A percentile compares a stretch with the other conserved stretches of the same genome.
Evolutionary conservation across 495 filamentous ascomycete species (phyloP).

Genomic region (Pyronema omphalodes): DNA sequence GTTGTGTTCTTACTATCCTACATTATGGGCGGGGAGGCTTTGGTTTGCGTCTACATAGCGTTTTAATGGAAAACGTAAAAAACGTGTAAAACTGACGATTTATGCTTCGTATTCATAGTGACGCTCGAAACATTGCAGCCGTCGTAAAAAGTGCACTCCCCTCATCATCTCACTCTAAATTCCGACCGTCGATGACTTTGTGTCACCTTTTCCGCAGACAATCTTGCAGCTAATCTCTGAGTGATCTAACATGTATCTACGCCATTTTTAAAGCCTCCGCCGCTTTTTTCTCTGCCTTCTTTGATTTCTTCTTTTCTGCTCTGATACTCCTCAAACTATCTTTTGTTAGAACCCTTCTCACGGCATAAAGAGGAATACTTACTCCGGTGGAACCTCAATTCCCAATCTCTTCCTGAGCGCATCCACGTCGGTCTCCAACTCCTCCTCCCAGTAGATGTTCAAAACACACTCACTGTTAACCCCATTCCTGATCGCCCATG

Average conservation of each 20-base stretch:
- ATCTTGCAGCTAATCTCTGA: not conserved
- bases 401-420: conserved; percentile 53
- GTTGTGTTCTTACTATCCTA: no score
- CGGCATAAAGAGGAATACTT: not conserved
- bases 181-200: no score
- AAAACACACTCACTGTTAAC: conserved; percentile 61
- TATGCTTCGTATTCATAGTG: not conserved
- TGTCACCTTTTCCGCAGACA: no score
- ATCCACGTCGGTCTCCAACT: conserved; percentile 68
- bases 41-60: no score
- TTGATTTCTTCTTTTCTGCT: conserved; percentile 46
- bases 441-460: conserved; percentile 97
- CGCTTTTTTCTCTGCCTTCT: conserved; percentile 38
- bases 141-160: no score
- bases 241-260: conserved; percentile 1
- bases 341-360: not conserved
- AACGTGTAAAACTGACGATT: no score
- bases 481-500: conserved; percentile 82
- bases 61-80: no score
- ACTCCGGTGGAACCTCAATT: conserved; percentile 74
- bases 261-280: conserved; percentile 11
- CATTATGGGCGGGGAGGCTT: no score
- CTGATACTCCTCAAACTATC: conserved; percentile 53
- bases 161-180: no score
- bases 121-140: not conserved